A percentile compares a stretch with the other conserved stretches of the same genome.
These are phyloP conservation scores for Podaxis mareebaensis DNA, from an alignment of 768 basidiomycete genomes.

Conservation along the genomic window DNA sequence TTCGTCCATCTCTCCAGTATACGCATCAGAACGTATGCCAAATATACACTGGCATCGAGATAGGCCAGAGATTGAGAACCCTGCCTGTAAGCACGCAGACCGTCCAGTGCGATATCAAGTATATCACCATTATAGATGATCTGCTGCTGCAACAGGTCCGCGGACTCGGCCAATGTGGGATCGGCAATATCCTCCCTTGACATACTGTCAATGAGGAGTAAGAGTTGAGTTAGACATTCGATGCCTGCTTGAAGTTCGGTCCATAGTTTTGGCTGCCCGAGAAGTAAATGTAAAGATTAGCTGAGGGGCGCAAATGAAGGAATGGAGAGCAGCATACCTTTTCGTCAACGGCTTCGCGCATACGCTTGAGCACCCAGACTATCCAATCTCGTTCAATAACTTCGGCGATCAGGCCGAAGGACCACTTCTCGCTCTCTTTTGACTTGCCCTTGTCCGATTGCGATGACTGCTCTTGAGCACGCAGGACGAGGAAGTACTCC, in stretches of 20 bases:
- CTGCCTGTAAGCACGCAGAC: conserved; percentile 75
- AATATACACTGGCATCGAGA: conserved; percentile 82
- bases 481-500: conserved; percentile 78
- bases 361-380: conserved; percentile 85
- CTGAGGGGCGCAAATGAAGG: conserved; percentile 10
- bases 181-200: conserved; percentile 51
- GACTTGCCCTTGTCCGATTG: conserved; percentile 20
- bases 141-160: conserved; percentile 82
- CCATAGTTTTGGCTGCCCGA: conserved; percentile 83
- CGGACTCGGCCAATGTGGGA: conserved; percentile 62
- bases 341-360: conserved; percentile 88
- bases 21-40: conserved; percentile 81
- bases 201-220: conserved; percentile 88
- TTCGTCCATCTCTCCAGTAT: conserved; percentile 92
- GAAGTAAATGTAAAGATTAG: not conserved
- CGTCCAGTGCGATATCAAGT: conserved; percentile 82
- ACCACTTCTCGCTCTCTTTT: conserved; percentile 43
- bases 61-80: conserved; percentile 80
- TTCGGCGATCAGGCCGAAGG: conserved; percentile 77
- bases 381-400: conserved; percentile 88
- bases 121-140: conserved; percentile 95
- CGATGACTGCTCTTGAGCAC: conserved; percentile 35
- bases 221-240: conserved; percentile 90
- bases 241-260: conserved; percentile 92
- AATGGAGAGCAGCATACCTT: conserved; percentile 55